Conservation (phyloP, 371 early-diverging fungal species). For the Mucor piriformis region DNA sequence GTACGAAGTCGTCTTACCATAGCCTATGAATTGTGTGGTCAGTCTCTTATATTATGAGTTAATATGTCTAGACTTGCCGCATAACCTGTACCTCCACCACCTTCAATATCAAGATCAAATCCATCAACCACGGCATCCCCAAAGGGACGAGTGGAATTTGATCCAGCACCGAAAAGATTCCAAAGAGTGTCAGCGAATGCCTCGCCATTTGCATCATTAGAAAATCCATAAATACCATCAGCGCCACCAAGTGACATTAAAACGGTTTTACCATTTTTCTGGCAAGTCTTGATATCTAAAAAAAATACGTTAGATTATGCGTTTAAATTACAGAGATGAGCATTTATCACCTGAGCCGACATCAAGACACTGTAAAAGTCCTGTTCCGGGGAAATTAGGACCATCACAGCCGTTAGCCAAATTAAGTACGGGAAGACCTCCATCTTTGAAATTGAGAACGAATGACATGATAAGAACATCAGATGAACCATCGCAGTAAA, state of each 20-base stretch:
- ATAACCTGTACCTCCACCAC: conserved; percentile 56
- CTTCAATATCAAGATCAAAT: conserved; percentile 75
- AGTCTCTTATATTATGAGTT: not conserved
- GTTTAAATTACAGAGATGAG: not conserved
- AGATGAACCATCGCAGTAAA: conserved; percentile 59
- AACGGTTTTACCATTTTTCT: conserved; percentile 62
- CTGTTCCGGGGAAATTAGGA: conserved; percentile 52
- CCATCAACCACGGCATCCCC: conserved; percentile 67
- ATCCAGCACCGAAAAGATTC: conserved; percentile 61
- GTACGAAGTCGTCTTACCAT: conserved; percentile 50
- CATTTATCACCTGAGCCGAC: conserved; percentile 46
- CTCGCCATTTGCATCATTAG: conserved; percentile 45
- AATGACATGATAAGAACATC: conserved; percentile 67
- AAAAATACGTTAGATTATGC: not conserved
- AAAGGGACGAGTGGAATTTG: conserved; percentile 59
- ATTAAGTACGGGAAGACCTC: conserved; percentile 51
- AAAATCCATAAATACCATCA: conserved; percentile 61
- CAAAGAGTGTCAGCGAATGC: conserved; percentile 66
- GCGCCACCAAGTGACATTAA: conserved; percentile 75
- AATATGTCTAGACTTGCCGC: conserved; percentile 20
- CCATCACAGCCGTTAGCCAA: conserved; percentile 64
- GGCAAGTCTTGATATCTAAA: conserved; percentile 67
- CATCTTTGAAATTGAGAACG: conserved; percentile 53
- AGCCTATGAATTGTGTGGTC: conserved; percentile 5
- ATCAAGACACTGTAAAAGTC: conserved; percentile 57